phyloP scores from a whole-genome alignment of 768 basidiomycete species.

The Calocybe indica region DNA sequence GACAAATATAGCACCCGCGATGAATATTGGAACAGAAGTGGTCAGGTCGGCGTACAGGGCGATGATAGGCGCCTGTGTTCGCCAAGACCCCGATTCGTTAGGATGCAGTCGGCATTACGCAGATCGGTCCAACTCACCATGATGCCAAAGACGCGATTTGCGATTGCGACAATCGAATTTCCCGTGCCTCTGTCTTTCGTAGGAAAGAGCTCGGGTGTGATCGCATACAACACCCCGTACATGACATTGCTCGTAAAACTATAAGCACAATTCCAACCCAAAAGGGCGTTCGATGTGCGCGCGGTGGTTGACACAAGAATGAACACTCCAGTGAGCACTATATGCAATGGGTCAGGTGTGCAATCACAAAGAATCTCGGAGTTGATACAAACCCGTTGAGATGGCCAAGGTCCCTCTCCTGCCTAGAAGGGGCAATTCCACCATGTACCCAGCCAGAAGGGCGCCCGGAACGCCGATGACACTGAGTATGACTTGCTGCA shows the following conservation, averaged over 20 bases:
- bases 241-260: conserved; percentile 64
- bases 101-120: not conserved
- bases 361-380: not conserved
- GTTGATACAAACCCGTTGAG: conserved; percentile 48
- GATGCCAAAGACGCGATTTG: conserved; percentile 61
- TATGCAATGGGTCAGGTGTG: conserved; percentile 5
- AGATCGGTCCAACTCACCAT: conserved; percentile 37
- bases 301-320: conserved; percentile 75
- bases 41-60: conserved; percentile 61
- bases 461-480: conserved; percentile 67
- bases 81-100: not conserved
- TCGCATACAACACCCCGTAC: conserved; percentile 71
- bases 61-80: conserved; percentile 57
- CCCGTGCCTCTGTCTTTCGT: conserved; percentile 72
- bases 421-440: conserved; percentile 59
- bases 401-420: conserved; percentile 62
- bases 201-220: conserved; percentile 67
- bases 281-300: conserved; percentile 55
- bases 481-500: conserved; percentile 65
- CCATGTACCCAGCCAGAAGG: conserved; percentile 64
- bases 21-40: conserved; percentile 67
- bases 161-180: conserved; percentile 56
- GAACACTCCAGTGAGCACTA: conserved; percentile 70
- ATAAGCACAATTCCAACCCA: conserved; percentile 81
- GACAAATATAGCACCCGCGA: conserved; percentile 60